Percentiles rank a stretch among this genome's conserved stretches.
Conservation (phyloP, 2,329 filamentous ascomycete genomes). For the Ascochyta pisi region DNA sequence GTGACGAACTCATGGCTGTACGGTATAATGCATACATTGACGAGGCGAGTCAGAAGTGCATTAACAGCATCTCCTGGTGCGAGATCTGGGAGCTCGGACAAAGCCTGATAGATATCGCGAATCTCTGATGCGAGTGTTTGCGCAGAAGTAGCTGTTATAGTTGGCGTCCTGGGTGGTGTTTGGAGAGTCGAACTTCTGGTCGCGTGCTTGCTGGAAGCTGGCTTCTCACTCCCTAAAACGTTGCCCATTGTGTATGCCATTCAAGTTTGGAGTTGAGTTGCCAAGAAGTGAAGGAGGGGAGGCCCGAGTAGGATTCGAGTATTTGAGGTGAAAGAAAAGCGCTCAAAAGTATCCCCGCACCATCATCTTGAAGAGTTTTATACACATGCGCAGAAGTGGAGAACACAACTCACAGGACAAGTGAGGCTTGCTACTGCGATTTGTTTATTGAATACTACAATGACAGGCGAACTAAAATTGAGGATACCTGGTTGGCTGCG, state of each 20-base stretch:
- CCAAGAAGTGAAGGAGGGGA: not conserved
- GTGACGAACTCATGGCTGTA: constrained; percentile 28
- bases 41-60: constrained; percentile 46
- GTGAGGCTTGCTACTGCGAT: constrained; percentile 2
- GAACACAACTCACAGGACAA: not conserved
- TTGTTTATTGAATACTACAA: not conserved
- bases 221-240: not conserved
- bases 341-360: not conserved
- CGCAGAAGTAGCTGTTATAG: constrained; percentile 19
- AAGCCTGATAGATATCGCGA: constrained; percentile 21
- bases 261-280: not conserved
- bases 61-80: constrained; percentile 45
- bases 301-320: no score
- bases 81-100: constrained; percentile 32
- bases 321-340: not conserved
- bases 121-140: constrained; percentile 34
- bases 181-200: constrained; percentile 6
- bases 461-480: not conserved
- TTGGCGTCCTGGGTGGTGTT: constrained; percentile 36
- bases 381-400: not conserved
- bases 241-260: constrained; percentile 5
- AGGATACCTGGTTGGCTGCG: not conserved
- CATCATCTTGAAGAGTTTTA: constrained; percentile 5
- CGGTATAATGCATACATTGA: constrained; percentile 45
- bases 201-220: not conserved